Evolutionary conservation across 257 asterid species (phyloP), one percentile per base, ranked within the genome.

Genomic region (Scutellaria barbata): DNA sequence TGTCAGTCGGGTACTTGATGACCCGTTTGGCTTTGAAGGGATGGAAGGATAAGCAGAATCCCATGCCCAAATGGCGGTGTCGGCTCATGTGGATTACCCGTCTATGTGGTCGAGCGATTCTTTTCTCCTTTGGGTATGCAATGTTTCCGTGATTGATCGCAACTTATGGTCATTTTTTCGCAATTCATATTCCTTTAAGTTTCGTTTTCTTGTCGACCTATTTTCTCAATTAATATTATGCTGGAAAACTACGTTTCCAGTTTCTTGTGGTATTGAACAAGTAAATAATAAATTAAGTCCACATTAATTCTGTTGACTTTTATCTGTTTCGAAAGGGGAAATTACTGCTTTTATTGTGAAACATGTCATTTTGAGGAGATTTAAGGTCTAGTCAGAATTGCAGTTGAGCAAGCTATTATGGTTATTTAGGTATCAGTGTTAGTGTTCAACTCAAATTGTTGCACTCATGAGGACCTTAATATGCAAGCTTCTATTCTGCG

Each of bases 41-140:
- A 10, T 95, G 98, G 99, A 80, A 89, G 74, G 98, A 92, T 73
- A 87, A 48, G 84, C 83, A 82, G 68, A 89, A 78, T 40, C 94
- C 99, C 0, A 84, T 89, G 97, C 98, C 99, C 16, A 85, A 58
- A 76, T 92, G 98, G 98, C 83, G 98, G 63, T 82, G 81, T 43
- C 76, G 96, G 68, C 69, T 92, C 72, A 95, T 92, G 99, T 85
- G 94, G 90, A 69, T 92, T 46, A 95, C 99, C 71, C 95, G 98
- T 1, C 12, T 92, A 7, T 79, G 87, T 45, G 64, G 95, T 33
- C 89, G 99, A 40, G 84, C 84, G 25, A 92, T 95, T 76, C 90
- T 95, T 51, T 95, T 95, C 86, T 77, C 91, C 6, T 95, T 95
- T 47, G 99, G 99, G 99, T 95, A 85, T 35, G 76, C 62, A 7